Base-by-base conservation (phyloP, 257 asterid species). In the Rhazya stricta region DNA sequence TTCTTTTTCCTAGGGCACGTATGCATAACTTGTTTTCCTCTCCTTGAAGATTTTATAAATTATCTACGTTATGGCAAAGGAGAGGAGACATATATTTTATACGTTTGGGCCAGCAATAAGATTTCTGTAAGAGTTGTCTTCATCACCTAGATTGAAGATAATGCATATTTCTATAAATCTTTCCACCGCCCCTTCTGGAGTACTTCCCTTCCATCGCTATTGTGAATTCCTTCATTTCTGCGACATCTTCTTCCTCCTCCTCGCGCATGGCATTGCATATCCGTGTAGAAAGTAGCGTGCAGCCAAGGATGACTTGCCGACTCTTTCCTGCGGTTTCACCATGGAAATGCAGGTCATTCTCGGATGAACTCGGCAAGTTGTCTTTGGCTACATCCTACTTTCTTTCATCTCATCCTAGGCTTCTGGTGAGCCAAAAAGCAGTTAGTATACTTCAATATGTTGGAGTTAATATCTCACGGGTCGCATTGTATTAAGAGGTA, bases 281-380 rank as follows among this genome's bases (percentile, higher is more conserved):
- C 21, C 15, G 50, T 42, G 76, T 57, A 58, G 70, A 60, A 46
- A 61, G 69, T 46, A 48, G 73, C 4, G 71, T 77, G 81, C 81
- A 77, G 81, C 81, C 81, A 77, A 77, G 81, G 81, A 77, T 77
- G 81, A 77, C 77, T 77, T 77, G 81, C 81, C 81, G 81, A 62
- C 67, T 36, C 62, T 32, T 29, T 45, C 6, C 36, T 13, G 30
- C 16, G 0, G 25, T 10, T 43, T 11, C 9, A 32, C 27, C 11
- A 29, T 48, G 0, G 9, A 12, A 10, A 66, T 48, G 48, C 41
- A 19, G 42, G 19, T 6, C 32, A 41, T 19, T 6, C n/a, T 16
- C 0, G 21, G 5, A 39, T 18, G 42, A 34, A 63, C n/a, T 77
- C 76, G 81, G 81, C 81, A 77, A 77, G 81, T 77, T 77, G 81